Base-by-base conservation (phyloP, 169 alveolate species). In the Condylostoma magnum region DNA sequence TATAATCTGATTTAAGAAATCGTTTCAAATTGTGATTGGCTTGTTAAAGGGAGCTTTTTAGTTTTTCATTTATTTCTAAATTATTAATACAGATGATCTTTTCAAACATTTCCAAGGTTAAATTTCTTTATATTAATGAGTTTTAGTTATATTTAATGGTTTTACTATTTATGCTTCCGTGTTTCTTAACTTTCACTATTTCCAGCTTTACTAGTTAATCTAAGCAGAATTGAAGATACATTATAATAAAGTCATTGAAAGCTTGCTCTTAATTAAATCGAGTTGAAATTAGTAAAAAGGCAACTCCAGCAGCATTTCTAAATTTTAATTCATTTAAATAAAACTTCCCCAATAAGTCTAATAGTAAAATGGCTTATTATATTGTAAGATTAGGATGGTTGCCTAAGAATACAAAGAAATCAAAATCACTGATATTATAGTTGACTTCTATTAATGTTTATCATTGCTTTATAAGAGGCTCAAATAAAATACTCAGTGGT, bases 401-500 rank as follows among this genome's bases (percentile, higher is more conserved):
- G 1, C 92, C 87, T 0, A 89, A 69, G 22, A 63, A 69, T 15
- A 76, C 74, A 55, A 89, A 82, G 58, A 92, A 86, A 3, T 85
- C 79, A 66, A 88, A 81, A 78, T 92, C 95, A 82, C 84, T 84
- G 33, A 82, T 77, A 56, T 92, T 30, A 5, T 43, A 25, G 22
- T 41, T 79, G 15, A 85, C 84, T 50, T 85, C 88, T 28, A 82
- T 77, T 4, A 86, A n/a, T n/a, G n/a, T 72, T 69, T 81, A 76
- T 0, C 89, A 76, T 71, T 87, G 82, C 54, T 90, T 92, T 0
- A 89, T 82, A 25, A 87, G 69, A 15, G 94, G 93, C 44, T 92
- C 97, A 4, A 90, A 51, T 48, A 92, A 66, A 41, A 92, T 84
- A n/a, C 88, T 85, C 0, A 89, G 85, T 5, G 97, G 97, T 18